These are phyloP conservation scores for Metroxylon sagu DNA, from an alignment of 176 grass and related monocot species.

Conservation along the genomic window DNA sequence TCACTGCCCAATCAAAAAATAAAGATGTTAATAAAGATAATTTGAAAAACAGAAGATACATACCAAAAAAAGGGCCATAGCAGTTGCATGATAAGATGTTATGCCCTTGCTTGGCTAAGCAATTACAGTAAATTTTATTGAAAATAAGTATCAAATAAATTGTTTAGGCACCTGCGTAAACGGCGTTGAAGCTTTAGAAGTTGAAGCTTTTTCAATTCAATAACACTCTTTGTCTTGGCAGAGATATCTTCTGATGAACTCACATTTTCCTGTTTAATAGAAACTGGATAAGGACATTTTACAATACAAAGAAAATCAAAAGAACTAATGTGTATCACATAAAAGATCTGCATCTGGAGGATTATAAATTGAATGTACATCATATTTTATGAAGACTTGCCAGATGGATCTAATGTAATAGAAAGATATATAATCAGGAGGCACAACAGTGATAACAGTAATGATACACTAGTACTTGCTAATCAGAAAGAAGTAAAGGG, in stretches of 20 bases:
- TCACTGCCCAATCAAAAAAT: slow-evolving; percentile 52
- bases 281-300: neutral
- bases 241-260: slow-evolving; percentile 91
- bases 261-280: slow-evolving; percentile 59
- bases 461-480: too few relatives aligned
- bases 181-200: slow-evolving; percentile 81
- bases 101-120: too few relatives aligned
- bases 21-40: slow-evolving; percentile 20
- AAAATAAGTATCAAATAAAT: too few relatives aligned
- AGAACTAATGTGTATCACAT: neutral
- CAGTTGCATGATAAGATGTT: too few relatives aligned
- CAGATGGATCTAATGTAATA: too few relatives aligned
- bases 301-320: slow-evolving; percentile 17
- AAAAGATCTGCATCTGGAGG: too few relatives aligned
- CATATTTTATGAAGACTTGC: too few relatives aligned
- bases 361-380: too few relatives aligned
- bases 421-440: too few relatives aligned
- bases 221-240: slow-evolving; percentile 90
- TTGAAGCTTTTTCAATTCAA: slow-evolving; percentile 98
- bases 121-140: too few relatives aligned
- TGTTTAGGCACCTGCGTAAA: slow-evolving; percentile 53
- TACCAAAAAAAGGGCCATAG: neutral
- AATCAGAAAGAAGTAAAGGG: too few relatives aligned
- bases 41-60: slow-evolving; percentile 3
- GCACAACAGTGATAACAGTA: too few relatives aligned